Base-by-base conservation (phyloP, 2,329 filamentous ascomycete species). In the Calonectria pseudoturangicola region DNA sequence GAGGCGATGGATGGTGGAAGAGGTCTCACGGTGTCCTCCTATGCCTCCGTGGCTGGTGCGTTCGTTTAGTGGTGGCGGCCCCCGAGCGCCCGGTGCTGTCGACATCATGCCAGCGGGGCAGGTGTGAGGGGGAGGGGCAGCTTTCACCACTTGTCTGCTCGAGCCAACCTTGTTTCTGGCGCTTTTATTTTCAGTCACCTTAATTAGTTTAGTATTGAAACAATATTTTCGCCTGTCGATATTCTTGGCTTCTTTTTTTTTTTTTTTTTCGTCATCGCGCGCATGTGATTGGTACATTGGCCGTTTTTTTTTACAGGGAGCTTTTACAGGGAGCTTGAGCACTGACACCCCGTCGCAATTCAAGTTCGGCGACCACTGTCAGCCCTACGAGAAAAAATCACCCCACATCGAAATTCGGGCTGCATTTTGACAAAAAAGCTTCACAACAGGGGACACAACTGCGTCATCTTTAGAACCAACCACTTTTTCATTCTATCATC, bases 21-120 rank as follows among this genome's bases (percentile, higher is more conserved):
- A n/a, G n/a, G n/a, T n/a, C n/a, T n/a, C n/a, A n/a, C n/a, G n/a
- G n/a, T n/a, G n/a, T n/a, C n/a, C n/a, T n/a, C n/a, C n/a, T n/a
- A n/a, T n/a, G n/a, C n/a, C n/a, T n/a, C n/a, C n/a, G n/a, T n/a
- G n/a, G 7, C 33, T 12, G 3, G 33, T 5, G 33, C 33, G 33
- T 36, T 36, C 33, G 33, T 12, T 36, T 10, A 36, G 33, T 13
- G 33, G 10, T 36, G 41, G 41, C 18, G 21, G 21, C 2, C 39
- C 39, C 15, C 10, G 39, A n/a, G n/a, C n/a, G 12, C 15, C 48
- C 16, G 50, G 15, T 3, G 41, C 41, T 18, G 41, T 1, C 13
- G 16, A 15, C 51, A 33, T 56, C 51, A 56, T 56, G 51, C 13
- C 10, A 21, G 51, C 51, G 51, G 51, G 51, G 51, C 18, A 54